Evolutionary conservation across 2,329 filamentous ascomycete species (phyloP), one percentile per base, ranked within the genome.

Genomic region (Grosmannia clavigera): DNA sequence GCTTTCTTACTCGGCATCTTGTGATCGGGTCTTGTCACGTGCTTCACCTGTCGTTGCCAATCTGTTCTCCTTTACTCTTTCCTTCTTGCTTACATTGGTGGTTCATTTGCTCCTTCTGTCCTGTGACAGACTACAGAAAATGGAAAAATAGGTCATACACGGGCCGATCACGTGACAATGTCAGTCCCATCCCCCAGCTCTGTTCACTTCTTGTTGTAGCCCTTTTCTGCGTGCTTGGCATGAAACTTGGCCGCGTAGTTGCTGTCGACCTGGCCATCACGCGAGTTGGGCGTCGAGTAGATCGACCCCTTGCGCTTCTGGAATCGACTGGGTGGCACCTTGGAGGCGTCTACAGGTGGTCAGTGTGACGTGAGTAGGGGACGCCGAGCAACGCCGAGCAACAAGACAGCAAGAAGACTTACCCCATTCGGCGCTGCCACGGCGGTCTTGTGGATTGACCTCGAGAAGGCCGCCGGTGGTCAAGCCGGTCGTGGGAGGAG

Each of bases 281-380:
- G 79, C 29, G 81, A 85, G 66, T 75, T 75, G 2, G 82, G 84
- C 10, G 85, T 87, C 55, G 83, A 81, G 69, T 83, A 86, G 71
- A 87, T 85, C 68, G 81, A 86, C 60, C 84, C 84, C 71, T 85
- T 83, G 67, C 82, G 81, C 73, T 85, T 85, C 71, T 87, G 84
- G 73, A 88, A 87, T 55, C 82, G 81, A 63, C 80, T 84, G 11
- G 84, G 84, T 1, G 82, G 82, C 0, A 85, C 83, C 71, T 87
- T 87, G 65, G 81, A 78, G 4, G 84, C 84, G 70, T 87, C 84
- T 83, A 56, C 62, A 22, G 22, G 22, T 12, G 5, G 5, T 19
- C 1, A 12, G 54, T 60, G 9, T 53, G 54, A 19, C 22, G 25
- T 3, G 11, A 9, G 9, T 1, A 4, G 9, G 25, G 3, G 14